Evolutionary conservation across 768 basidiomycete species (phyloP).

Genomic region (Phlegmacium glaucopus): DNA sequence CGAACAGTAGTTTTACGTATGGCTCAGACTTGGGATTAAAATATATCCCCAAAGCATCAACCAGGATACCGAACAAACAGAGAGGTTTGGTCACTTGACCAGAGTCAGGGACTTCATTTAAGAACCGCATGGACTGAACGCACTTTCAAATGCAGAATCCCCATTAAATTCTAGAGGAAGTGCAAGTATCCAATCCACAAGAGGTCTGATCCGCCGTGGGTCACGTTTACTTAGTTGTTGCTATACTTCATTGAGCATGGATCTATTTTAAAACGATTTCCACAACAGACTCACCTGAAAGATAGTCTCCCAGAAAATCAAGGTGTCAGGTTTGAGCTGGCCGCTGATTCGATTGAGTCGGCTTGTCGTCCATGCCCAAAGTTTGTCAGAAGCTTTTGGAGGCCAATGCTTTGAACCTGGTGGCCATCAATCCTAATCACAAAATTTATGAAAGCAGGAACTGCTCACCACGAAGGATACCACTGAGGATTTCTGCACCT

Average conservation of each 20-base stretch:
- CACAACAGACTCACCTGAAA: conserved; percentile 43
- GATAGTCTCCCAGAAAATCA: conserved; percentile 69
- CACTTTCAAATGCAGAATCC: conserved; percentile 86
- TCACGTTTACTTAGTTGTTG: conserved; percentile 64
- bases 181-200: conserved; percentile 75
- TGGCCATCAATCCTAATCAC: neutral
- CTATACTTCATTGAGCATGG: conserved; percentile 1
- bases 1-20: conserved; percentile 68
- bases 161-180: conserved; percentile 79
- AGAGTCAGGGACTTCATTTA: neutral
- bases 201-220: conserved; percentile 68
- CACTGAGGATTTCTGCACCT: conserved; percentile 61
- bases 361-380: conserved; percentile 73
- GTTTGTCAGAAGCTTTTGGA: conserved; percentile 38
- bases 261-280: neutral
- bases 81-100: conserved; percentile 72
- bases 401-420: conserved; percentile 86
- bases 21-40: conserved; percentile 66
- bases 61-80: conserved; percentile 59
- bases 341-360: conserved; percentile 61
- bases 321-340: conserved; percentile 84
- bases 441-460: neutral
- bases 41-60: conserved; percentile 62
- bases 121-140: conserved; percentile 18
- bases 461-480: conserved; percentile 65